Percentiles rank a stretch among this genome's conserved stretches.
Conservation (phyloP, 768 basidiomycete genomes). For the Auricularia cornea region DNA sequence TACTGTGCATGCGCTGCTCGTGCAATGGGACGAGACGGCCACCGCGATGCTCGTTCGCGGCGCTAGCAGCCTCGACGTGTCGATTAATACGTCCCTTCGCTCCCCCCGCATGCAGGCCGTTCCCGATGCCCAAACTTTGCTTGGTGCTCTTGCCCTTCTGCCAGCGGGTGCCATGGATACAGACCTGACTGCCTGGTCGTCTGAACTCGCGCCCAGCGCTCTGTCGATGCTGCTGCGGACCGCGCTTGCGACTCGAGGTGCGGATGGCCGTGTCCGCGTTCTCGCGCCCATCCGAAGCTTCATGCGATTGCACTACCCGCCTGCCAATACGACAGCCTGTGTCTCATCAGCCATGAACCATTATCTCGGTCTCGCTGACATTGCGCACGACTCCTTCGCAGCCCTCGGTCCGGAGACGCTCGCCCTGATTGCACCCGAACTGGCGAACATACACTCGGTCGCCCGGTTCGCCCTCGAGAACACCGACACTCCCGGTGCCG, state of each 20-base stretch:
- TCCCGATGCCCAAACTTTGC: conserved; percentile 15
- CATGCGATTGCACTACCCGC: conserved; percentile 12
- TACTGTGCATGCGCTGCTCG: conserved; percentile 1
- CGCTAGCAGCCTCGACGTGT: conserved; percentile 15
- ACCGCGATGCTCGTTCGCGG: conserved; percentile 4
- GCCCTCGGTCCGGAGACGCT: no score
- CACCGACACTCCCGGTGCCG: no score
- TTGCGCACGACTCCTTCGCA: no score
- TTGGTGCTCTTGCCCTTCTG: conserved; percentile 17
- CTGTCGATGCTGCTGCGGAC: conserved; percentile 13
- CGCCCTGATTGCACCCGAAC: no score
- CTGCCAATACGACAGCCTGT: conserved; percentile 5
- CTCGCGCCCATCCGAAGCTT: conserved; percentile 16
- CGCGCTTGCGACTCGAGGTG: conserved; percentile 13
- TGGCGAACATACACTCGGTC: no score
- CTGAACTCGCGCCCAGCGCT: conserved; percentile 5
- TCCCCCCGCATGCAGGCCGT: conserved; percentile 12
- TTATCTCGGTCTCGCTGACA: conserved; percentile 12
- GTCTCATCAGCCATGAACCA: conserved; percentile 12
- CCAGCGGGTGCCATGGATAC: conserved; percentile 17
- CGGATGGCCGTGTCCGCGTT: conserved; percentile 12
- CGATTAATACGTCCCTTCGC: conserved; percentile 17
- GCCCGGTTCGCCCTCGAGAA: no score
- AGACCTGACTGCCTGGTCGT: conserved; percentile 6
- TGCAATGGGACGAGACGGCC: conserved; percentile 3